Evolutionary conservation across 1,139 yeast species (phyloP).

Genomic region (Suhomyces bokatorum): DNA sequence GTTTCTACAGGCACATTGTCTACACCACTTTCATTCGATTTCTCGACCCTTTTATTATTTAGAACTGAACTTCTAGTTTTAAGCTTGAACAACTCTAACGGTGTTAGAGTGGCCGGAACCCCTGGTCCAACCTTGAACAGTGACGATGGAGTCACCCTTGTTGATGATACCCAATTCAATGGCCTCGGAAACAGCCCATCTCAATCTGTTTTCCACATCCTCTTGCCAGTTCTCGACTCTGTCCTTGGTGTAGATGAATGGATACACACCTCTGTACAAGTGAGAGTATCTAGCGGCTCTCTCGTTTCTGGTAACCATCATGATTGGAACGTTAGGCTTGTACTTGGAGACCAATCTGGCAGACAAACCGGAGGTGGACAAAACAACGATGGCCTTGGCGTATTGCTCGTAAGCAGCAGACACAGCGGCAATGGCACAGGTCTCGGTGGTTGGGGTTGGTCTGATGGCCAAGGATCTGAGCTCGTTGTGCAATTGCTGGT

Average conservation of each 20-base stretch:
- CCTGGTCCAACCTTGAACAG: constrained; percentile 98
- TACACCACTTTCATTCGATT: not conserved
- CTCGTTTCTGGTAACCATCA: constrained; percentile 96
- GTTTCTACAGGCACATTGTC: too few relatives aligned
- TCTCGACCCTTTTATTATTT: constrained; percentile 5
- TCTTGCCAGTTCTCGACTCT: constrained; percentile 87
- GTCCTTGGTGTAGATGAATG: constrained; percentile 76
- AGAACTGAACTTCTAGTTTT: constrained; percentile 17
- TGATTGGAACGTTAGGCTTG: constrained; percentile 96
- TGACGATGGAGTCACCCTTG: constrained; percentile 87
- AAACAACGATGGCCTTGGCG: constrained; percentile 95
- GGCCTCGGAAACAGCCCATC: constrained; percentile 93
- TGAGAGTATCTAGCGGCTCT: constrained; percentile 93
- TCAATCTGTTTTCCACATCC: constrained; percentile 93
- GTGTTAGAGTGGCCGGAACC: constrained; percentile 99
- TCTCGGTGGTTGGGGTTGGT: constrained; percentile 94
- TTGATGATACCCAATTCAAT: constrained; percentile 80
- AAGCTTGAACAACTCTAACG: constrained; percentile 69
- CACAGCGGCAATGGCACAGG: constrained; percentile 96
- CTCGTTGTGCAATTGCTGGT: constrained; percentile 84
- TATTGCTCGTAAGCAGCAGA: constrained; percentile 94
- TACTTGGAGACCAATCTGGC: constrained; percentile 96
- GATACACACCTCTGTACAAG: constrained; percentile 97
- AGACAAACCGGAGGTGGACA: constrained; percentile 92
- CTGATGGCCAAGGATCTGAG: constrained; percentile 79